Percentiles rank a stretch among this genome's conserved stretches.
Conservation (phyloP, 495 filamentous ascomycete genomes). For the Xylaria grammica region DNA sequence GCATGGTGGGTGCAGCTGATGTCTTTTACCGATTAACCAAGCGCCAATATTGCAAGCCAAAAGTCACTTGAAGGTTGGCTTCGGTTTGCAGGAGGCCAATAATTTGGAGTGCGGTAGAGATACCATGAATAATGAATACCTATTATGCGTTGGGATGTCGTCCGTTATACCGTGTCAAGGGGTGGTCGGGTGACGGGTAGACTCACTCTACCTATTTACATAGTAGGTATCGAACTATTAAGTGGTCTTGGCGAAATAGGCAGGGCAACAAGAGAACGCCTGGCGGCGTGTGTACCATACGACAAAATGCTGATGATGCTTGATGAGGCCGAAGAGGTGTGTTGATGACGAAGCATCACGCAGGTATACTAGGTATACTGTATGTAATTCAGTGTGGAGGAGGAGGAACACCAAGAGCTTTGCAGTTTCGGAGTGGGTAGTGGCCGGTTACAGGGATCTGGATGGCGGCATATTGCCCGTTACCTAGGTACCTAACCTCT, state of each 20-base stretch:
- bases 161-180: neutral
- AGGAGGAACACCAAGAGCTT: neutral
- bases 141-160: neutral
- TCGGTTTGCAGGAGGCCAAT: neutral
- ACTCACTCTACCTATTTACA: no score
- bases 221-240: neutral
- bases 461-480: no score
- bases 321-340: slow-evolving; percentile 1
- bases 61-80: neutral
- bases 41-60: neutral
- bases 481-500: no score
- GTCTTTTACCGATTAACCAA: neutral
- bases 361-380: no score
- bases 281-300: no score
- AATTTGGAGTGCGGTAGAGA: neutral
- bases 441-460: slow-evolving; percentile 1
- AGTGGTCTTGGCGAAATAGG: neutral
- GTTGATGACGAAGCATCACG: slow-evolving; percentile 11
- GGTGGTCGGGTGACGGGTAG: no score
- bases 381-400: no score
- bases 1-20: neutral
- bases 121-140: no score
- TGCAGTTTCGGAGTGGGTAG: neutral
- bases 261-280: neutral
- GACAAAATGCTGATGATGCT: neutral